Percentiles rank a stretch among this genome's conserved stretches.
phyloP scores from a whole-genome alignment of 495 filamentous ascomycete genomes.

The Trichodelitschia bisporula region DNA sequence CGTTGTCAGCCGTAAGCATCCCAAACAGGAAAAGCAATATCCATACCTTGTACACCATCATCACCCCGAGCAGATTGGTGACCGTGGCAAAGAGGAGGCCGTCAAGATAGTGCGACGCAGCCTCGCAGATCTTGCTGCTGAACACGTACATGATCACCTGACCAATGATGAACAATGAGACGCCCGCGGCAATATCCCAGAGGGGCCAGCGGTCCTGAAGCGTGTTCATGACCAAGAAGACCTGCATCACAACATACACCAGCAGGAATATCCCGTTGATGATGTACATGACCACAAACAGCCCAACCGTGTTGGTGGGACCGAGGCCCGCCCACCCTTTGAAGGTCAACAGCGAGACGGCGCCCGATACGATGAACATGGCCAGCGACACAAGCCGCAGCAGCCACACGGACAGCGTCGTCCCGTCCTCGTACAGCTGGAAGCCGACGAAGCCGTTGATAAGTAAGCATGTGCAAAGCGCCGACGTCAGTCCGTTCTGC shows the following conservation, averaged over 20 bases:
- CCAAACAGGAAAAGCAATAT: slow-evolving; percentile 1
- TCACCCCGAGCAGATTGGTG: slow-evolving; percentile 82
- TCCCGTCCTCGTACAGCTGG: slow-evolving; percentile 98
- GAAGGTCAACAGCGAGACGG: slow-evolving; percentile 78
- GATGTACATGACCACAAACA: slow-evolving; percentile 86
- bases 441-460: slow-evolving; percentile 98
- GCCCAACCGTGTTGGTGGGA: slow-evolving; percentile 60
- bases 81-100: slow-evolving; percentile 87
- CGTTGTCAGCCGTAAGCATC: slow-evolving; percentile 6
- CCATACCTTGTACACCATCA: slow-evolving; percentile 98
- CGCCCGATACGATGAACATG: slow-evolving; percentile 72
- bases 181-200: slow-evolving; percentile 77
- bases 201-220: slow-evolving; percentile 90
- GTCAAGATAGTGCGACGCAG: slow-evolving; percentile 79
- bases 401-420: slow-evolving; percentile 80
- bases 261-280: slow-evolving; percentile 67
- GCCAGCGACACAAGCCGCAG: slow-evolving; percentile 48
- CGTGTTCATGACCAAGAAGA: slow-evolving; percentile 70
- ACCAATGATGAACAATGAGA: slow-evolving; percentile 77
- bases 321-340: slow-evolving; percentile 71
- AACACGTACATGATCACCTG: slow-evolving; percentile 86
- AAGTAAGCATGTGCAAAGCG: slow-evolving; percentile 65
- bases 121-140: slow-evolving; percentile 61
- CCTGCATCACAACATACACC: slow-evolving; percentile 70
- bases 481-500: slow-evolving; percentile 76